A percentile compares a stretch with the other conserved stretches of the same genome.
phyloP scores from a whole-genome alignment of 352 stramenopile species.

The Phytophthora pistaciae region DNA sequence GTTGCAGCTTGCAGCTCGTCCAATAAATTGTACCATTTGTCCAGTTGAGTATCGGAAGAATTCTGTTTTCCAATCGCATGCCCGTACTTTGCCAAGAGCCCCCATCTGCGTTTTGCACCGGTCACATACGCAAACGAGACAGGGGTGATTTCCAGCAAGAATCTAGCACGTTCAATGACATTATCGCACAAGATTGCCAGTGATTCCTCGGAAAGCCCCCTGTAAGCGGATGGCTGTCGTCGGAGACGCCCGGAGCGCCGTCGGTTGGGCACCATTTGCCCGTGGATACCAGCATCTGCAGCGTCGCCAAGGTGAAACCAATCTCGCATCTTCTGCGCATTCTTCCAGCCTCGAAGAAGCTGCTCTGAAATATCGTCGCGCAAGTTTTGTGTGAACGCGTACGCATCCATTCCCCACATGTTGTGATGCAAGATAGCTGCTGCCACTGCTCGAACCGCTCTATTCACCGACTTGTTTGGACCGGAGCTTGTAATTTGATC shows the following conservation, averaged over 20 bases:
- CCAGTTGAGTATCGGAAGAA: slow-evolving; percentile 59
- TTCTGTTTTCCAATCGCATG: slow-evolving; percentile 58
- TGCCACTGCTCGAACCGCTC: slow-evolving; percentile 72
- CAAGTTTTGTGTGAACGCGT: slow-evolving; percentile 67
- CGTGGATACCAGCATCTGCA: slow-evolving; percentile 58
- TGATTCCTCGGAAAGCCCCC: slow-evolving; percentile 77
- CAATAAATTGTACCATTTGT: slow-evolving; percentile 86
- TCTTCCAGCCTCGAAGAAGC: slow-evolving; percentile 80
- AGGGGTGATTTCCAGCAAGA: slow-evolving; percentile 78
- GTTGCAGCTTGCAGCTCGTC: slow-evolving; percentile 83
- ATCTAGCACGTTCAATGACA: slow-evolving; percentile 71
- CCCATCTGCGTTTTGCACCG: slow-evolving; percentile 75
- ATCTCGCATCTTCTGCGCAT: slow-evolving; percentile 88
- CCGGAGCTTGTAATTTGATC: slow-evolving; percentile 43
- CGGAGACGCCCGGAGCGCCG: slow-evolving; percentile 48
- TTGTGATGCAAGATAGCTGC: slow-evolving; percentile 89
- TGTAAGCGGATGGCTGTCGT: slow-evolving; percentile 82
- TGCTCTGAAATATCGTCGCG: slow-evolving; percentile 71
- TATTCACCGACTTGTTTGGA: slow-evolving; percentile 53
- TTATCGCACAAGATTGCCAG: slow-evolving; percentile 77
- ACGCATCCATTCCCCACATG: slow-evolving; percentile 89
- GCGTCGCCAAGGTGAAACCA: slow-evolving; percentile 89
- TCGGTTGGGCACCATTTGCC: slow-evolving; percentile 38
- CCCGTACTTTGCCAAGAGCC: slow-evolving; percentile 77
- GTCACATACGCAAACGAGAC: slow-evolving; percentile 82